phyloP scores from a whole-genome alignment of 441 rosid genomes.

The Biscutella laevigata region DNA sequence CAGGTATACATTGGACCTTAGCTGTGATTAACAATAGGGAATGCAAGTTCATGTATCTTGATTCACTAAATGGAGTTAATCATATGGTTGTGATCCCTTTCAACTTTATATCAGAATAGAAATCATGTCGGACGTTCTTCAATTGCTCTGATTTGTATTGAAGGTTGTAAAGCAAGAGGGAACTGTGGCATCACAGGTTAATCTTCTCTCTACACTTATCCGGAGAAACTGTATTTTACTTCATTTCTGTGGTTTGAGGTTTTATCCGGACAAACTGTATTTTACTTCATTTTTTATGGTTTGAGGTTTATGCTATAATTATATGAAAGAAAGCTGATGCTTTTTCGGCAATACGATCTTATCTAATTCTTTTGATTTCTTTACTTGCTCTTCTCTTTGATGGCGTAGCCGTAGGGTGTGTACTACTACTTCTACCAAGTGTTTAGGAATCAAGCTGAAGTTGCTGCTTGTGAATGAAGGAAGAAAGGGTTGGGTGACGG shows the following conservation, averaged over 20 bases:
- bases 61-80: slow-evolving; percentile 68
- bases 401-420: slow-evolving; percentile 94
- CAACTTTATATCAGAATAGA: too few relatives aligned
- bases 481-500: slow-evolving; percentile 84
- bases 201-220: not conserved
- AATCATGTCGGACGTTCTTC: too few relatives aligned
- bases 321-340: too few relatives aligned
- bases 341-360: too few relatives aligned
- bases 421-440: slow-evolving; percentile 98
- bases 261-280: too few relatives aligned
- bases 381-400: slow-evolving; percentile 26
- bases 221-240: not conserved
- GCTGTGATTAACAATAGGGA: slow-evolving; percentile 74
- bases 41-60: slow-evolving; percentile 77
- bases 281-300: too few relatives aligned
- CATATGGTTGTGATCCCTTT: slow-evolving; percentile 26
- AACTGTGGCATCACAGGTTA: slow-evolving; percentile 91
- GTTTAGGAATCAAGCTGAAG: slow-evolving; percentile 84
- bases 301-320: too few relatives aligned
- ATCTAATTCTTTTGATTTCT: slow-evolving; percentile 25
- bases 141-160: slow-evolving; percentile 1
- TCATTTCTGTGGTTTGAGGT: too few relatives aligned
- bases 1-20: slow-evolving; percentile 68
- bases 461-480: slow-evolving; percentile 42
- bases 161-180: slow-evolving; percentile 89